Evolutionary conservation across 2,329 filamentous ascomycete genomes (phyloP).

Genomic region (Setomelanomma holmii): DNA sequence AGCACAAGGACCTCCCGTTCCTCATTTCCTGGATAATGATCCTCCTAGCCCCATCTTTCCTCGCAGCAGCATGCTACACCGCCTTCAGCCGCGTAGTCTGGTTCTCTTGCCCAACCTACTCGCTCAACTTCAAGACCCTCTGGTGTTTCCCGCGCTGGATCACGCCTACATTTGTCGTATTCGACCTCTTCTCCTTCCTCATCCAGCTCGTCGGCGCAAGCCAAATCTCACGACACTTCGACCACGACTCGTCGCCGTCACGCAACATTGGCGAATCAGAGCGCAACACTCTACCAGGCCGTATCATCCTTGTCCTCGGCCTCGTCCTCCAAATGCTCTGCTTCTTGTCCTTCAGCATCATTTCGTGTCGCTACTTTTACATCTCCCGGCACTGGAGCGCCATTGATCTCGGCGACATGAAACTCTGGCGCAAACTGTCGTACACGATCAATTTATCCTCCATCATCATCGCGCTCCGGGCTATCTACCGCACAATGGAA

Average conservation of each 20-base stretch:
- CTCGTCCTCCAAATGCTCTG: constrained; percentile 59
- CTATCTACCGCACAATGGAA: constrained; percentile 62
- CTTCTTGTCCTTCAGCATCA: constrained; percentile 59
- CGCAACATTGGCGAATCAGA: constrained; percentile 49
- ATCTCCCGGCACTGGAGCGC: constrained; percentile 39
- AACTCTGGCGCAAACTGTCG: constrained; percentile 43
- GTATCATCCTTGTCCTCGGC: constrained; percentile 53
- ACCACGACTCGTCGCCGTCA: constrained; percentile 43
- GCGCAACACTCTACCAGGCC: constrained; percentile 35
- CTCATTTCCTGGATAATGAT: constrained; percentile 55
- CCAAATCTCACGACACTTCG: constrained; percentile 48
- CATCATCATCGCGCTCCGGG: constrained; percentile 53
- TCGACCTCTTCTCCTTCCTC: constrained; percentile 58
- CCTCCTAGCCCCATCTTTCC: constrained; percentile 58
- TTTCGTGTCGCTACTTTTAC: constrained; percentile 44
- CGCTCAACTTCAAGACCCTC: constrained; percentile 51
- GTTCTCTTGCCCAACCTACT: constrained; percentile 46
- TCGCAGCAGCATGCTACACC: constrained; percentile 61
- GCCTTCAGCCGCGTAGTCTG: constrained; percentile 56
- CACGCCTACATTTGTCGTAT: constrained; percentile 57
- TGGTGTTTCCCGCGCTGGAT: constrained; percentile 54
- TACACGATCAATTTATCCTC: constrained; percentile 46
- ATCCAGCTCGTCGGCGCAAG: constrained; percentile 55
- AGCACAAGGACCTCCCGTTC: constrained; percentile 42
- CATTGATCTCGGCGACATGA: constrained; percentile 44